Conservation (phyloP, 1,284 basidiomycete species). For the Ceratobasidium sp. region DNA sequence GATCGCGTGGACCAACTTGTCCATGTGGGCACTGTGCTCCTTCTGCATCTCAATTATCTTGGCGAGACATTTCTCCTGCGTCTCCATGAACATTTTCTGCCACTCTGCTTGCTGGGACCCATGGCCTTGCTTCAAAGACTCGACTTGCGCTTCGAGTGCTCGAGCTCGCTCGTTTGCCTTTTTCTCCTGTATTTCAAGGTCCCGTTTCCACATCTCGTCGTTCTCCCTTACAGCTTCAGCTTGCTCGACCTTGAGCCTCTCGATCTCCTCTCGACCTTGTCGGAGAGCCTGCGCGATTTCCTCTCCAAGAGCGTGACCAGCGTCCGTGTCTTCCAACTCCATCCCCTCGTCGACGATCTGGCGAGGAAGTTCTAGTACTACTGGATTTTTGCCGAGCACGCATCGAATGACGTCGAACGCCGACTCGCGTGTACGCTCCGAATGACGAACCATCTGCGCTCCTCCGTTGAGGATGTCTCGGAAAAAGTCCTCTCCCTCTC, state of each 20-base stretch:
- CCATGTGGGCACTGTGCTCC: too few species aligned
- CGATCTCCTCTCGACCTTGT: not conserved
- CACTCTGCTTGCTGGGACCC: not conserved
- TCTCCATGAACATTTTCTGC: not conserved
- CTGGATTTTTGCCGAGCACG: not conserved
- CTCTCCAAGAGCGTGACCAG: not conserved
- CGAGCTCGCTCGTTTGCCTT: not conserved
- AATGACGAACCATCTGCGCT: conserved; percentile 10
- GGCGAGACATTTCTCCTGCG: not conserved
- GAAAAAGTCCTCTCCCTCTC: conserved; percentile 27
- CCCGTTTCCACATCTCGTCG: not conserved
- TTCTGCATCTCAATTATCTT: not conserved
- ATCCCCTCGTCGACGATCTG: conserved; percentile 15
- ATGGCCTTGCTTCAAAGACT: conserved; percentile 3
- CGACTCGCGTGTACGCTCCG: not conserved
- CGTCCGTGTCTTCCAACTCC: conserved; percentile 2
- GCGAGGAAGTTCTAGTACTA: not conserved
- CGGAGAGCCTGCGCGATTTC: not conserved
- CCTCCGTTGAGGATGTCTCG: not conserved
- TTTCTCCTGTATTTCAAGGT: not conserved
- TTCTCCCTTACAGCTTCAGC: not conserved
- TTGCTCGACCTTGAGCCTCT: not conserved
- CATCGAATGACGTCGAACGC: conserved; percentile 5
- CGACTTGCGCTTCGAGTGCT: not conserved
- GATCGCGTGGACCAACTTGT: too few species aligned